Evolutionary conservation across 208 protist species (phyloP), one percentile per base, ranked within the genome.

Genomic region (Acanthamoeba sp.): DNA sequence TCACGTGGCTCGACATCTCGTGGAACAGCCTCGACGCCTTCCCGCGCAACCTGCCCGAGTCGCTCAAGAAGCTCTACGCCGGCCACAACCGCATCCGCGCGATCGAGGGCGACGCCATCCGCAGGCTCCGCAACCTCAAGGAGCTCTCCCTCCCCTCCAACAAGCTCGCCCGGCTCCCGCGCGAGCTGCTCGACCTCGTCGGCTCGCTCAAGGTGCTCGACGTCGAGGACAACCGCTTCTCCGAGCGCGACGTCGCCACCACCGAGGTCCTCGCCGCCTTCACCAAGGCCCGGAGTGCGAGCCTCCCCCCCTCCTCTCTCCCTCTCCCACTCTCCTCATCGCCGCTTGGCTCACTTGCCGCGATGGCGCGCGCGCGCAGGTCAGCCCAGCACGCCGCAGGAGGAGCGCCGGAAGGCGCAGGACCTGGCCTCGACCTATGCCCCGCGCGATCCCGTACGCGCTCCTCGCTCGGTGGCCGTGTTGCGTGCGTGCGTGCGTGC

Each of bases 1-100:
- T 90, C 32, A 90, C 84, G 34, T 90, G 84, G 84, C 57, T 90
- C 22, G 84, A 90, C 84, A 90, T 90, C 32, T 90, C 84, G 34
- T 90, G 57, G 48, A 90, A 90, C 32, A 14, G 57, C 48, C 84
- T 90, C 20, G 84, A 90, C 50, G 20, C 84, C 9, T 90, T 90
- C 50, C 84, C 84, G 7, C 27, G 38, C 48, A 90, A 90, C 38
- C 57, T 90, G 36, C 84, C 84, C 18, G 52, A 32, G 6, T 62
- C 84, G 48, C 57, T 90, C n/a, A 66, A 90, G 57, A 90, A 90
- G 84, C 84, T 90, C 34, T 90, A 90, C 38, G 48, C 57, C 9
- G 84, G 84, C 36, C 2, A 90, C 84, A 90, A 90, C 52, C 48
- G 57, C 34, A 62, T 90, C 10, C 7, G 84, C 20, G 9, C 55